These are phyloP conservation scores for Fragaria vesca DNA, from an alignment of 306 rosid species.

Conservation along the genomic window DNA sequence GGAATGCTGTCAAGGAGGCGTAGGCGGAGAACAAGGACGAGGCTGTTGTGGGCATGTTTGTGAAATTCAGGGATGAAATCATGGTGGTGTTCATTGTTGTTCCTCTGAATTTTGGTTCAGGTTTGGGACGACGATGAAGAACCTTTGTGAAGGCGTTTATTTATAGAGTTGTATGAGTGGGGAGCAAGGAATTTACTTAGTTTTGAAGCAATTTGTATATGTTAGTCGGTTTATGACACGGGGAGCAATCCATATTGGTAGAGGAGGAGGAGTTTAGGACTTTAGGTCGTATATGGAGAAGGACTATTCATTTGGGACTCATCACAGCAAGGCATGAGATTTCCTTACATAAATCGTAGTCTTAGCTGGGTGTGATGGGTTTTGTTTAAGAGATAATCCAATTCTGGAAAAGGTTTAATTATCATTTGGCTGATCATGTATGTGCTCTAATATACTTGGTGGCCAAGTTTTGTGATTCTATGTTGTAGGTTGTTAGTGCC, in stretches of 20 bases:
- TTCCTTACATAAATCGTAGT: too few species aligned
- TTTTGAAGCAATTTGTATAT: neutral
- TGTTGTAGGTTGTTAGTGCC: too few species aligned
- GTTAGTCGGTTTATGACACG: neutral
- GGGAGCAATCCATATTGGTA: neutral
- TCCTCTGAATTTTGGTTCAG: neutral
- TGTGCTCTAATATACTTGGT: neutral
- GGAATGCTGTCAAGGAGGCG: constrained; percentile 35
- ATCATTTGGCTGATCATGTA: neutral
- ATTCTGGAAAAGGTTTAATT: neutral
- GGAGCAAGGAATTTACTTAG: neutral
- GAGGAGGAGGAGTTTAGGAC: too few species aligned
- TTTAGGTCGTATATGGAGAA: too few species aligned
- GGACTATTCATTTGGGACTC: too few species aligned
- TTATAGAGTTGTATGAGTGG: neutral
- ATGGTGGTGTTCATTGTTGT: neutral
- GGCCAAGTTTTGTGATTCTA: neutral
- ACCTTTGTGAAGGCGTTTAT: neutral
- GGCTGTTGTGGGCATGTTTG: constrained; percentile 23
- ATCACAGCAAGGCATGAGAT: too few species aligned
- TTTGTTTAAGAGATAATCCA: too few species aligned
- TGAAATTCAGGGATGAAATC: neutral
- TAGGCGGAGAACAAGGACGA: constrained; percentile 40
- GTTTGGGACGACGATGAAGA: neutral
- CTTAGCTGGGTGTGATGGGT: too few species aligned